Evolutionary conservation across 176 grass and related monocot species (phyloP), one percentile per base, ranked within the genome.

Genomic region (Coix lacrymajobi): DNA sequence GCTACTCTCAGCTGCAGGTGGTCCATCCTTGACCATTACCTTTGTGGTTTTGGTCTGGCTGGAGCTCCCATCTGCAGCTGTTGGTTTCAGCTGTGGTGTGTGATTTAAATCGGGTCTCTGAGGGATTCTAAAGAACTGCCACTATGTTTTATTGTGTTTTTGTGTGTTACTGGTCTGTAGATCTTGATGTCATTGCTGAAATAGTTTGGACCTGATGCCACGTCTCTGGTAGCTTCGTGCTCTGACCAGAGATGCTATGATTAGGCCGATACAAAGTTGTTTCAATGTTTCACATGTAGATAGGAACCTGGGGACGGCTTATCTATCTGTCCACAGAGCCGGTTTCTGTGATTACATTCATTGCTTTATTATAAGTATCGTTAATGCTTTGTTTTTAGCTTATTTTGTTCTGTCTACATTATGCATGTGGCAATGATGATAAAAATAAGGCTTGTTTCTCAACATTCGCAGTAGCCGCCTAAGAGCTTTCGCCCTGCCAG

Each of bases 71-170:
- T 25, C 54, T 80, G 76, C 37, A 67, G 1, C 75, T 24, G 32
- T 31, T 70, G 36, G 79, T 65, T 78, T 38, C 81, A 71, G 64
- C 68, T 93, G 91, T 88, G 79, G 81, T 90, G 94, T 61, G 57
- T 97, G 92, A 97, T 97, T 94, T 94, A 87, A 88, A 88, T 83
- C 41, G 83, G 89, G 89, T 97, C 89, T 72, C 88, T 90, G 92
- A 97, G 90, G 90, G 88, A 75, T 62, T 17, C 8, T 37, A 32
- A 22, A 0, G 37, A 11, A 5, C 26, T 17, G 6, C 8, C 12
- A 11, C 0, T 31, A 11, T 24, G n/a, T 10, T 4, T 22, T 15
- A n/a, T 1, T 29, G 28, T 7, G 24, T 71, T 7, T 52, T 28
- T 43, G 12, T 43, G 26, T 70, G 43, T 3, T 70, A n/a, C 39